Evolutionary conservation across 2,329 filamentous ascomycete genomes (phyloP), one percentile per base, ranked within the genome.

Genomic region (Botrytis cinerea): DNA sequence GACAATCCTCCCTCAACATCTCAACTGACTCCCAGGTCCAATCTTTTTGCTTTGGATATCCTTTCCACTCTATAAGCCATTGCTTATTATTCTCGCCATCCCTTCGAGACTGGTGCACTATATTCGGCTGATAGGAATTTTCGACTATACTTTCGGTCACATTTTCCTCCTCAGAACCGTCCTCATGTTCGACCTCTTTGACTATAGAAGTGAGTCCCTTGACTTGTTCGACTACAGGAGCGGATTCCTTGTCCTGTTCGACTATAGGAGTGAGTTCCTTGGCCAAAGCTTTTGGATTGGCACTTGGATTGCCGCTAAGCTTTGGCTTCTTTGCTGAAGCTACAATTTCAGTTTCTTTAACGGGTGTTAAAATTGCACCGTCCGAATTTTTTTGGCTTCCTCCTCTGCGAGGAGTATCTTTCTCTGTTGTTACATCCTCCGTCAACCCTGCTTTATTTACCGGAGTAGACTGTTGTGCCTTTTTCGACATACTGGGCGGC

Each of bases 61-160:
- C 60, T 43, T 16, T 25, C 60, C 60, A 62, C 60, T 62, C 60
- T n/a, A 62, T 43, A n/a, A 62, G 60, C 60, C 38, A 40, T 18
- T 62, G 60, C 60, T 43, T 14, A 20, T 62, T 40, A n/a, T 40
- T 35, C 7, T 43, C 60, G 25, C 35, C 60, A 25, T 62, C 60
- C 22, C n/a, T 43, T n/a, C 60, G 60, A 16, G 60, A 62, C 14
- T n/a, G 35, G 8, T n/a, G 60, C 25, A 62, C 35, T 40, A 16
- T 40, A 18, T n/a, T 7, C 22, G 60, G 60, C n/a, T 62, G 35
- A 43, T 40, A 43, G 14, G 22, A 62, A 7, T 40, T 38, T 62
- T 62, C n/a, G 7, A 20, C 38, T 14, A n/a, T 25, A 43, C 10
- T 40, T n/a, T 62, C 38, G 35, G 22, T 62, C 35, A 40, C 35